Base-by-base conservation (phyloP, 345 rosid genomes). In the Eucalyptus microcorys region DNA sequence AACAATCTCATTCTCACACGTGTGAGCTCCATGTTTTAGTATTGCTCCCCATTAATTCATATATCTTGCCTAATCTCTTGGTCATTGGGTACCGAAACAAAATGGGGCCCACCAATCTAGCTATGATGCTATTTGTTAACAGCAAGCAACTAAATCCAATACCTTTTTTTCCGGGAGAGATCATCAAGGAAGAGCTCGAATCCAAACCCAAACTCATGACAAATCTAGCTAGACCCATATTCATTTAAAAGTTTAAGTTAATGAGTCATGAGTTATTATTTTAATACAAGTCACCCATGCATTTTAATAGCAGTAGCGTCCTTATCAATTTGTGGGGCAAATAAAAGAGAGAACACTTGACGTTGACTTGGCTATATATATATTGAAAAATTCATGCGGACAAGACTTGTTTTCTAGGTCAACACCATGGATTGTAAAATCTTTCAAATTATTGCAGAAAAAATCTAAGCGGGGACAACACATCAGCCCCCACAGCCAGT, bases 21-120 rank as follows among this genome's bases (percentile, higher is more conserved):
- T 55, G 3, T 24, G 21, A 55, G 0, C 6, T 55, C 12, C 0
- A 0, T 55, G 11, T 55, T 24, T 55, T 55, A 55, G 12, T 22
- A 55, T 55, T 55, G 30, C 13, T 55, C 27, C 61, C 61, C 13
- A 9, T 55, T 55, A 55, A 55, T 24, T 55, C 27, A 9, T 22
- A 52, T 52, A 52, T 19, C 57, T 52, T 3, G 24, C 57, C 24
- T 52, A 52, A 52, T 52, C 57, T 52, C 57, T 10, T 22, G 30
- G 21, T 55, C 30, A 55, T 0, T 55, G 0, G 30, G 27, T 5
- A 55, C 13, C 14, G 1, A 0, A 55, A 2, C 0, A 52, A 0
- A 52, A 22, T 55, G 14, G 12, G 61, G 61, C 0, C 30, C 61
- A 55, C 30, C 61, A 10, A 55, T 55, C 14, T 24, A 24, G 61